Evolutionary conservation across 2,329 filamentous ascomycete species (phyloP).

Genomic region (Didymella pinodella): DNA sequence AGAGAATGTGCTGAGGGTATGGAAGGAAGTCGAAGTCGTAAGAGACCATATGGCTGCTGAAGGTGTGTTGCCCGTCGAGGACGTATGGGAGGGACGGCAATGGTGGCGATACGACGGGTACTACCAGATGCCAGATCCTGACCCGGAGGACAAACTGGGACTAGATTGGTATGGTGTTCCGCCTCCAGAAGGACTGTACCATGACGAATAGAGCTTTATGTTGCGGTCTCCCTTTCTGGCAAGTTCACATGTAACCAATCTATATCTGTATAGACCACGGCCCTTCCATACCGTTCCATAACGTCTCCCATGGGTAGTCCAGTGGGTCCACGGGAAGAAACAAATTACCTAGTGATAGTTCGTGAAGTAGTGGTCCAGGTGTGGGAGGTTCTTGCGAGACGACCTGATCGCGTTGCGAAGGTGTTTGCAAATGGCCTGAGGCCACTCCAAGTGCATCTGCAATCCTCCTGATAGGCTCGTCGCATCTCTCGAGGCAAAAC

Average conservation of each 20-base stretch:
- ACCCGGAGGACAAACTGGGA: conserved; percentile 11
- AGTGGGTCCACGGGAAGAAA: conserved; percentile 26
- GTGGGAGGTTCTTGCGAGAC: background rate
- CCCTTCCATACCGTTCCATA: conserved; percentile 26
- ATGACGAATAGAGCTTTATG: background rate
- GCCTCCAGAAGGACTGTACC: conserved; percentile 12
- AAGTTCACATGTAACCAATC: too few species aligned
- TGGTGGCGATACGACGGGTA: conserved; percentile 16
- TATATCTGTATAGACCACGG: conserved; percentile 27
- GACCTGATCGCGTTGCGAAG: background rate
- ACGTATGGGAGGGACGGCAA: conserved; percentile 11
- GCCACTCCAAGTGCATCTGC: conserved; percentile 20
- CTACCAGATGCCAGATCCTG: conserved; percentile 13
- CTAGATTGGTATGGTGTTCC: conserved; percentile 12
- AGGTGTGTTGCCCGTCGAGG: conserved; percentile 2
- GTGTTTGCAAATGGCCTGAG: background rate
- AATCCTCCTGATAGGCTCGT: conserved; percentile 32
- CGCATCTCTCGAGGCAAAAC: conserved; percentile 31
- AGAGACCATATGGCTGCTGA: conserved; percentile 12
- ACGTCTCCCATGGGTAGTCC: conserved; percentile 29
- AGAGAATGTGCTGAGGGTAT: conserved; percentile 19
- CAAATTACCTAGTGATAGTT: conserved; percentile 1
- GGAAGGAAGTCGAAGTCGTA: conserved; percentile 9
- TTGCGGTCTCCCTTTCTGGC: background rate
- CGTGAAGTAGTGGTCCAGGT: background rate